Percentiles rank a stretch among this genome's conserved stretches.
These are phyloP conservation scores for Pythium sp. DNA, from an alignment of 352 stramenopile genomes.

Conservation along the genomic window DNA sequence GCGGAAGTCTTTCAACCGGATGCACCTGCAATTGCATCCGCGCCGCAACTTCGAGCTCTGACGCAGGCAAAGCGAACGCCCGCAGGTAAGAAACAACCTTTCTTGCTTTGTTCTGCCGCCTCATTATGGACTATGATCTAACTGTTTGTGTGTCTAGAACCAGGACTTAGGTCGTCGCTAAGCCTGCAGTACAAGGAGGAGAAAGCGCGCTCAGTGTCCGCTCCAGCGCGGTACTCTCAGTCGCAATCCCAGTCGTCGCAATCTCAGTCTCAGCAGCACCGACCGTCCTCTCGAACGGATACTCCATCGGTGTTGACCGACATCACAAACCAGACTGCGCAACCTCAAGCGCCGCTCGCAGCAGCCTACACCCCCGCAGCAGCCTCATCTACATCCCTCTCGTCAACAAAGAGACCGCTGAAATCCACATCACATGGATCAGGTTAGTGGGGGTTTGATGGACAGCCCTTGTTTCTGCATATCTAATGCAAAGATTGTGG, in stretches of 20 bases:
- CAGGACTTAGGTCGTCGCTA: not conserved
- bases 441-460: not conserved
- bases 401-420: slow-evolving; percentile 10
- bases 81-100: not conserved
- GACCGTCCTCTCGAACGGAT: slow-evolving; percentile 23
- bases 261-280: not conserved
- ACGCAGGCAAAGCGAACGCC: not conserved
- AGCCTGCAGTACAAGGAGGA: slow-evolving; percentile 9
- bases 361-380: not conserved
- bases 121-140: not conserved
- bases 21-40: not conserved
- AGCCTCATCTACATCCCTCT: not conserved
- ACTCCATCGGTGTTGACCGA: slow-evolving; percentile 34
- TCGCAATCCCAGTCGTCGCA: slow-evolving; percentile 5
- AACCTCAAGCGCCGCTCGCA: not conserved
- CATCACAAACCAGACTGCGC: slow-evolving; percentile 59
- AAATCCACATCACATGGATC: slow-evolving; percentile 8
- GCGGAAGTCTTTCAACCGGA: not conserved
- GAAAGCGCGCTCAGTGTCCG: slow-evolving; percentile 14
- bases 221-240: slow-evolving; percentile 7
- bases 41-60: not conserved
- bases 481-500: not conserved
- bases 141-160: not conserved
- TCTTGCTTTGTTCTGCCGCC: not conserved
- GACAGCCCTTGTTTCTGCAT: not conserved